Evolutionary conservation across 176 grass and related monocot species (phyloP).

Genomic region (Areca catechu): DNA sequence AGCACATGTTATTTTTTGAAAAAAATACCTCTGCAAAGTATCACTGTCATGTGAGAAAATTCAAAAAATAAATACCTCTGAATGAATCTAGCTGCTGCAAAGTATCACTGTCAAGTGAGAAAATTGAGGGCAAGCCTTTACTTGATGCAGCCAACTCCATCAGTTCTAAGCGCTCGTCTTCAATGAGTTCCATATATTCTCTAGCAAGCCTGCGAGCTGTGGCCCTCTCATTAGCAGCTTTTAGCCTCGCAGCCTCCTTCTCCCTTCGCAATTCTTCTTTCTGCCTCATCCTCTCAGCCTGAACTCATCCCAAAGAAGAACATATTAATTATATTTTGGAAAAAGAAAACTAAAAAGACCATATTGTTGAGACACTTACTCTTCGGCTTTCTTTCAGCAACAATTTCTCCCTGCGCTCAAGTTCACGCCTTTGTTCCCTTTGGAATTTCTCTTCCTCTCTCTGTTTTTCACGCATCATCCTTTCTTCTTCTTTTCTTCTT

Average conservation of each 20-base stretch:
- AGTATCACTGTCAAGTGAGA: conserved; percentile 72
- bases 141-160: conserved; percentile 75
- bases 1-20: too few species aligned
- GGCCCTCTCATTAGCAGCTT: conserved; percentile 85
- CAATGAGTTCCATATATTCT: conserved; percentile 84
- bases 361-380: conserved; percentile 38
- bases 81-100: conserved; percentile 85
- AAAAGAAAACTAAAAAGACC: background rate
- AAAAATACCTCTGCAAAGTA: conserved; percentile 70
- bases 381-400: conserved; percentile 57
- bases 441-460: conserved; percentile 81
- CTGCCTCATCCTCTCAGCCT: conserved; percentile 81
- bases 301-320: background rate
- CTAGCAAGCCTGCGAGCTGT: conserved; percentile 80
- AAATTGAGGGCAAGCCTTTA: conserved; percentile 79
- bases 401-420: conserved; percentile 86
- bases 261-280: conserved; percentile 87
- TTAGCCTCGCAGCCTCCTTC: conserved; percentile 77
- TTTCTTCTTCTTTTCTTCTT: conserved; percentile 90
- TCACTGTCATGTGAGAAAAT: conserved; percentile 79
- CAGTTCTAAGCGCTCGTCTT: conserved; percentile 92
- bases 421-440: conserved; percentile 68
- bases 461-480: conserved; percentile 66
- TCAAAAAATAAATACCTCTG: conserved; percentile 82
- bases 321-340: background rate